Base-by-base conservation (phyloP, 306 rosid genomes). In the Coriaria nepalensis region DNA sequence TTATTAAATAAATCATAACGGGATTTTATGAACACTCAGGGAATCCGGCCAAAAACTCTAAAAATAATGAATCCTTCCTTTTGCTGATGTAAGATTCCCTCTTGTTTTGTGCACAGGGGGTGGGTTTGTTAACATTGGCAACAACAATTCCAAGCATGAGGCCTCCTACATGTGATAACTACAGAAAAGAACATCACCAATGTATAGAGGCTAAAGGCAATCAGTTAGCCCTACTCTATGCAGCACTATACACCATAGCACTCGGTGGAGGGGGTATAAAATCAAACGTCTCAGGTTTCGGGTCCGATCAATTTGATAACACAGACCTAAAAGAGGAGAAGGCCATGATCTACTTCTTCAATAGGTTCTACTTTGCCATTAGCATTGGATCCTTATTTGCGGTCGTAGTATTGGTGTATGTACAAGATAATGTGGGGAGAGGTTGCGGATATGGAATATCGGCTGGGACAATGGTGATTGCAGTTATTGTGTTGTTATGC, bases 261-360 rank as follows among this genome's bases (percentile, higher is more conserved):
- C 62, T 62, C 2, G 97, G 95, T 0, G 95, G 93, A 4, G 97
- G 97, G 13, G 93, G 97, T 33, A 81, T 90, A 60, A 90, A 90
- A 64, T 84, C 95, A 9, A 90, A 84, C 35, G 95, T 90, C 39
- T 84, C 97, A 0, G 95, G 97, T 2, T 84, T 84, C 7, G 92
- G 97, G 37, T 79, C 94, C 0, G 95, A 84, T 11, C 95, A 90
- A 48, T 84, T 90, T 10, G 87, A 84, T 7, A 33, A 7, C 8
- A 12, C 39, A 9, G 79, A 90, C 62, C 95, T 94, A 0, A 84
- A 71, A 64, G 97, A 81, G 49, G 94, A 84, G 47, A 84, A 68
- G 63, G 67, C 74, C 33, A 90, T 90, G 97, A 49, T 90, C 6
- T 90, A 84, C 59, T 90, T 84, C 97, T 84, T 90, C 82, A 90